A percentile compares a stretch with the other conserved stretches of the same genome.
Conservation (phyloP, 768 basidiomycete genomes). For the Mycena chlorophos region DNA sequence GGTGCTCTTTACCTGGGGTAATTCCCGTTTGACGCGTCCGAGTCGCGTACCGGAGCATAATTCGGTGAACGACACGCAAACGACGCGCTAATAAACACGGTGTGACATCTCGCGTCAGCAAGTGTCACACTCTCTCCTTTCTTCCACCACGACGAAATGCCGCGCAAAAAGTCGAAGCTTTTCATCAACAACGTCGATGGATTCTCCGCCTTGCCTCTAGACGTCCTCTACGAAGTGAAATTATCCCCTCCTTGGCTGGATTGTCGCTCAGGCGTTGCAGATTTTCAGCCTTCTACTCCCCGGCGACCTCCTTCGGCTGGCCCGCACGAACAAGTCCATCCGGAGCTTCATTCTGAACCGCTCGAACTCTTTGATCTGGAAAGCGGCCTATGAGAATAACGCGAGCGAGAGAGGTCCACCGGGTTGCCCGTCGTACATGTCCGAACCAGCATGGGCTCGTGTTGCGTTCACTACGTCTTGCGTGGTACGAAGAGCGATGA, state of each 20-base stretch:
- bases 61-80: no score
- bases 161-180: constrained; percentile 2
- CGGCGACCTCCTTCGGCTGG: constrained; percentile 7
- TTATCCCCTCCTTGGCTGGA: not conserved
- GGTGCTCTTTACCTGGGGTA: no score
- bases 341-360: constrained; percentile 13
- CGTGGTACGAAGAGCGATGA: not conserved
- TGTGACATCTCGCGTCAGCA: no score
- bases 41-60: no score
- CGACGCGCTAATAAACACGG: no score
- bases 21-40: no score
- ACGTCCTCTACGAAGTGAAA: constrained; percentile 13
- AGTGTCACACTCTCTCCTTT: not conserved
- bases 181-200: not conserved
- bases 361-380: constrained; percentile 17
- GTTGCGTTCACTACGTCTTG: constrained; percentile 13
- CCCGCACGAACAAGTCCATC: constrained; percentile 17
- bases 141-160: not conserved
- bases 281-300: constrained; percentile 30
- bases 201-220: constrained; percentile 4
- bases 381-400: constrained; percentile 5
- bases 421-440: constrained; percentile 5
- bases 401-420: constrained; percentile 1
- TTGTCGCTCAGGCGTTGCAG: constrained; percentile 19
- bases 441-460: constrained; percentile 10